Percentiles rank a stretch among this genome's conserved stretches.
Evolutionary conservation across 2,329 filamentous ascomycete genomes (phyloP).

Genomic region (Aspergillus nomiae): DNA sequence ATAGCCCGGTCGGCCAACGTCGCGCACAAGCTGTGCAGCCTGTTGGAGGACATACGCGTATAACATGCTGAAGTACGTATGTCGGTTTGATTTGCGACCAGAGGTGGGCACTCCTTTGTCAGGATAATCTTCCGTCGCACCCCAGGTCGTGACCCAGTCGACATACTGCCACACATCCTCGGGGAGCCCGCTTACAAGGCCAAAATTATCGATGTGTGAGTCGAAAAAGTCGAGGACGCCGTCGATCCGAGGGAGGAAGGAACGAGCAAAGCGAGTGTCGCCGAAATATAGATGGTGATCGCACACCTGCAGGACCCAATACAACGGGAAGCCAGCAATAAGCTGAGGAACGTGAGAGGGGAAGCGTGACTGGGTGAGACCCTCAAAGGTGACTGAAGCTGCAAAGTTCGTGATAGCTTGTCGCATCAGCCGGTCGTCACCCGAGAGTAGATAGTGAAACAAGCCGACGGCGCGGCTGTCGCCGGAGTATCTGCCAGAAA

Average conservation of each 20-base stretch:
- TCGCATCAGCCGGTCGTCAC: conserved; percentile 35
- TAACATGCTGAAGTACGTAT: conserved; percentile 46
- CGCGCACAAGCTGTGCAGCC: conserved; percentile 33
- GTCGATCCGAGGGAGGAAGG: conserved; percentile 27
- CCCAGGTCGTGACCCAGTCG: conserved; percentile 39
- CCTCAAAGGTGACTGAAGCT: conserved; percentile 27
- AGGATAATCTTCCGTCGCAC: conserved; percentile 29
- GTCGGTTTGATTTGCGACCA: conserved; percentile 37
- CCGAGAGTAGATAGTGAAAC: conserved; percentile 37
- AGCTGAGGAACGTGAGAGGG: conserved; percentile 34
- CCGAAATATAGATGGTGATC: conserved; percentile 37
- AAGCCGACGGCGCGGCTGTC: conserved; percentile 29
- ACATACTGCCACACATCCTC: conserved; percentile 36
- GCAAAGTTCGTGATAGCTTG: conserved; percentile 37
- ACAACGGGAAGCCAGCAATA: conserved; percentile 34
- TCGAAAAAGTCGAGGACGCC: conserved; percentile 29
- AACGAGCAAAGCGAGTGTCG: conserved; percentile 25
- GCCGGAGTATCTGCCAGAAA: conserved; percentile 23
- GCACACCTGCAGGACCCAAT: conserved; percentile 35
- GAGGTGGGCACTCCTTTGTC: conserved; percentile 45
- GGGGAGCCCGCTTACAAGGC: conserved; percentile 26
- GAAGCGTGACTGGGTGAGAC: conserved; percentile 34
- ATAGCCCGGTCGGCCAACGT: conserved; percentile 37
- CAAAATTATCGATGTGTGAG: conserved; percentile 18
- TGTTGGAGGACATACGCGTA: conserved; percentile 41